Percentiles rank a stretch among this genome's conserved stretches.
These are phyloP conservation scores for Tolypocladium tundrense DNA, from an alignment of 2,329 filamentous ascomycete species.

Conservation along the genomic window DNA sequence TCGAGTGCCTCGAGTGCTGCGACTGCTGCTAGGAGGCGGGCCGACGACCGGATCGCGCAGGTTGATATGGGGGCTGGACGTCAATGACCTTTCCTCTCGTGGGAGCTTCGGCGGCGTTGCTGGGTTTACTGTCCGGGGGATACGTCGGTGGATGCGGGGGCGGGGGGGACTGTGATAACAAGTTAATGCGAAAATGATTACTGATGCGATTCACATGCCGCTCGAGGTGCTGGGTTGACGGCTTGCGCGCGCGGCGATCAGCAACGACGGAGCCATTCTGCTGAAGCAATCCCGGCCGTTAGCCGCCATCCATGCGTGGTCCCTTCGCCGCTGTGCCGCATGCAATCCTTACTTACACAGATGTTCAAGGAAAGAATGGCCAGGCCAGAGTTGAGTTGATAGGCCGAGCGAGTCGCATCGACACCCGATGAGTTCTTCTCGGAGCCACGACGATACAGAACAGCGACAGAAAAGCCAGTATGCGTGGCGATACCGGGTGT, in stretches of 20 bases:
- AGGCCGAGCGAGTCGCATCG: too few species aligned
- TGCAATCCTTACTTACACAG: too few species aligned
- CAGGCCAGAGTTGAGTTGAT: too few species aligned
- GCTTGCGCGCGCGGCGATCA: too few species aligned
- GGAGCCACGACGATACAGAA: too few species aligned
- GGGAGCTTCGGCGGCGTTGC: not conserved
- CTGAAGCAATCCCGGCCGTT: conserved; percentile 3
- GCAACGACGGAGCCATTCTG: too few species aligned
- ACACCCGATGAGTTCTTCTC: too few species aligned
- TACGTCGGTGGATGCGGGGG: not conserved
- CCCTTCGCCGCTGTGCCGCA: too few species aligned
- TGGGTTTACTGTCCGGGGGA: not conserved
- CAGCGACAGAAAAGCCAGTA: too few species aligned
- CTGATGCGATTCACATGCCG: not conserved
- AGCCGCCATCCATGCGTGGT: too few species aligned
- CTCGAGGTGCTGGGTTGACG: not conserved
- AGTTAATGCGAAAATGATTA: not conserved
- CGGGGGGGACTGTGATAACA: not conserved
- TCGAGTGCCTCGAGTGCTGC: conserved; percentile 31
- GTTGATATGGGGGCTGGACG: not conserved
- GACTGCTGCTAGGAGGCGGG: conserved; percentile 20
- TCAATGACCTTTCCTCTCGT: not conserved
- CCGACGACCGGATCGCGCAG: not conserved
- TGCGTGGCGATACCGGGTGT: too few species aligned
- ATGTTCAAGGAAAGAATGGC: too few species aligned